Percentiles rank a stretch among this genome's conserved stretches.
phyloP scores from a whole-genome alignment of 257 asterid genomes.

The Anisodus tanguticus region DNA sequence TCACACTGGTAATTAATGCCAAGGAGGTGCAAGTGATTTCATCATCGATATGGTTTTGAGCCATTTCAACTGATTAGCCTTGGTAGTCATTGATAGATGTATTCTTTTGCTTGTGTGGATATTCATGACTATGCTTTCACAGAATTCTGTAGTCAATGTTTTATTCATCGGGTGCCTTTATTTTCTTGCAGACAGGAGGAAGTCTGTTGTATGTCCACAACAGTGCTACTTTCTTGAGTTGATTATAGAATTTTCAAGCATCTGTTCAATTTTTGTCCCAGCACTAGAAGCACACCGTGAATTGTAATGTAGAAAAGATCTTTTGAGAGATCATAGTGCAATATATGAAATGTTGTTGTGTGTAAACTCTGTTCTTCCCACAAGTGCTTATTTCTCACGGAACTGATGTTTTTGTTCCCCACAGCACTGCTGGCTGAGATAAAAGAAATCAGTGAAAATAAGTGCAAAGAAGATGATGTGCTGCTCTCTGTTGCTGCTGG shows the following conservation, averaged over 20 bases:
- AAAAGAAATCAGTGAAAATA: slow-evolving; percentile 64
- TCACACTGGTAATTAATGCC: background rate
- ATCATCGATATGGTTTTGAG: slow-evolving; percentile 1
- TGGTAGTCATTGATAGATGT: slow-evolving; percentile 1
- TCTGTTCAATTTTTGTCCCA: slow-evolving; percentile 11
- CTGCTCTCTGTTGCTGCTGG: slow-evolving; percentile 67
- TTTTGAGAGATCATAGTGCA: slow-evolving; percentile 9
- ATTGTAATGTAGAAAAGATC: slow-evolving; percentile 20
- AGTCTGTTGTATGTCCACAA: background rate
- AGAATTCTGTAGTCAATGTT: background rate
- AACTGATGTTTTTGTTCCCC: slow-evolving; percentile 36
- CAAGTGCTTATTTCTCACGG: slow-evolving; percentile 21
- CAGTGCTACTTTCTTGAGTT: slow-evolving; percentile 17
- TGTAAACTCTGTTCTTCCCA: background rate
- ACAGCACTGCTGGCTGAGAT: slow-evolving; percentile 82
- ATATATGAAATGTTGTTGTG: background rate
- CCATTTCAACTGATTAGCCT: background rate
- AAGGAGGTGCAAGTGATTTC: background rate
- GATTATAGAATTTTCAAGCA: slow-evolving; percentile 22
- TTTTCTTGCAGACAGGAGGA: background rate
- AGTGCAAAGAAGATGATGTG: slow-evolving; percentile 64
- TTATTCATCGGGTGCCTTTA: background rate
- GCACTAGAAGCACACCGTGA: slow-evolving; percentile 20
- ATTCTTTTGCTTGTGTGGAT: slow-evolving; percentile 6
- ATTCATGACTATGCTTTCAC: background rate